A percentile compares a stretch with the other conserved stretches of the same genome.
phyloP scores from a whole-genome alignment of 495 filamentous ascomycete species.

The Neurospora discreta region DNA sequence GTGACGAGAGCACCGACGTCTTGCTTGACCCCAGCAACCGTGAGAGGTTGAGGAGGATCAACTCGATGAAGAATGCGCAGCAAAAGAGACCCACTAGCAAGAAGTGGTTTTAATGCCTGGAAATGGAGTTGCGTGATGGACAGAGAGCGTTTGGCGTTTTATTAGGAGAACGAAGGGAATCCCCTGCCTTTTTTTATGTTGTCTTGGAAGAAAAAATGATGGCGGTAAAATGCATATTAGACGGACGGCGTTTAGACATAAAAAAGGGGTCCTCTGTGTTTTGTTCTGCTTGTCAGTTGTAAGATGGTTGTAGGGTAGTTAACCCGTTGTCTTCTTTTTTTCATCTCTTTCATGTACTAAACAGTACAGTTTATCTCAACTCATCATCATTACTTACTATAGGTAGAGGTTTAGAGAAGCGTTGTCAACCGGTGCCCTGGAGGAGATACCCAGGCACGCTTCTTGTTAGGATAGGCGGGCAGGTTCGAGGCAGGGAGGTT shows the following conservation, averaged over 20 bases:
- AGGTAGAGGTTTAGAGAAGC: neutral
- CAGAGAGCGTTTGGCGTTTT: neutral
- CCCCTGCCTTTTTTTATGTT: neutral
- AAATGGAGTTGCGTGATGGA: neutral
- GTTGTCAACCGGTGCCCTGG: neutral
- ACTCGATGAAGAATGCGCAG: slow-evolving; percentile 31
- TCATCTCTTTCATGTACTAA: neutral
- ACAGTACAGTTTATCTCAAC: neutral
- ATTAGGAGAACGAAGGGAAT: neutral
- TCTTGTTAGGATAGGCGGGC: neutral
- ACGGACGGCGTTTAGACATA: neutral
- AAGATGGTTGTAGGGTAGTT: neutral
- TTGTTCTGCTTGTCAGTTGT: neutral
- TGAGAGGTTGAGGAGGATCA: slow-evolving; percentile 34
- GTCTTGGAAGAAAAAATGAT: neutral
- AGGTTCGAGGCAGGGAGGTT: neutral
- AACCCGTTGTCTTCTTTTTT: neutral
- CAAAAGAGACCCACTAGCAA: slow-evolving; percentile 15
- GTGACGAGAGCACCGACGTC: slow-evolving; percentile 29
- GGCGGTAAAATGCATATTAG: neutral
- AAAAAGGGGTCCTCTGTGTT: neutral
- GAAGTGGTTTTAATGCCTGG: slow-evolving; percentile 18
- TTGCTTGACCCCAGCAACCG: slow-evolving; percentile 34
- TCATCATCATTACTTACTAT: neutral
- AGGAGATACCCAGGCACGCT: neutral